phyloP scores from a whole-genome alignment of 768 basidiomycete genomes.

The Cystofilobasidium macerans region DNA sequence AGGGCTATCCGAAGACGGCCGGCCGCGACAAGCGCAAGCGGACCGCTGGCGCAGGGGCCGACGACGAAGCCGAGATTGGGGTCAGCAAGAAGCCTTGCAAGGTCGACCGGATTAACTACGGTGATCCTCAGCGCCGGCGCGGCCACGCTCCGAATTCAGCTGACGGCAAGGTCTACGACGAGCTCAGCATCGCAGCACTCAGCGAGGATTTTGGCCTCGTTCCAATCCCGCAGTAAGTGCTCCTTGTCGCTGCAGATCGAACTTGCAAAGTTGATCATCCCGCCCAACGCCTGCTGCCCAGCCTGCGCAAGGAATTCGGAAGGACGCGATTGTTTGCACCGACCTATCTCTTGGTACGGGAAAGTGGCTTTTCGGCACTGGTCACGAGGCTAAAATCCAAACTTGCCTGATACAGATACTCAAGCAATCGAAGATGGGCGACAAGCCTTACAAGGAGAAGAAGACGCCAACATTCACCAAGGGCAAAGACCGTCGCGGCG shows the following conservation, averaged over 20 bases:
- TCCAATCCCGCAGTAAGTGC: conserved; percentile 5
- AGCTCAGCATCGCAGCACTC: conserved; percentile 47
- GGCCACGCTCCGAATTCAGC: conserved; percentile 34
- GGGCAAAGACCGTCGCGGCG: conserved; percentile 15
- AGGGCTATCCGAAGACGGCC: conserved; percentile 4
- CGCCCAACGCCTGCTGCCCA: conserved; percentile 34
- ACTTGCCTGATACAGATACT: neutral
- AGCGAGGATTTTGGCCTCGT: conserved; percentile 22
- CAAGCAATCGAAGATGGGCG: conserved; percentile 36
- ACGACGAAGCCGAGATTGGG: conserved; percentile 44
- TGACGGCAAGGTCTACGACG: conserved; percentile 46
- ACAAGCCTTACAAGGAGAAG: conserved; percentile 29
- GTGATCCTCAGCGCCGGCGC: conserved; percentile 33
- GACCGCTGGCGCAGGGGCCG: conserved; percentile 12
- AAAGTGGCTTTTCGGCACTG: neutral
- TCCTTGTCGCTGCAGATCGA: neutral
- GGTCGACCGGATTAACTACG: conserved; percentile 26
- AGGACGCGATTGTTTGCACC: conserved; percentile 54
- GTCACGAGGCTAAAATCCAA: neutral
- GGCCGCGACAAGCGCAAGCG: conserved; percentile 5
- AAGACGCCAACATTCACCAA: conserved; percentile 17
- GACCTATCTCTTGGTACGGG: conserved; percentile 47
- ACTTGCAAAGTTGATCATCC: too few relatives aligned
- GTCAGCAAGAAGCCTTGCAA: conserved; percentile 37
- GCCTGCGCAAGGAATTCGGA: conserved; percentile 43